These are phyloP conservation scores for Dactylorhiza incarnata DNA, from an alignment of 106 monocot species.

Conservation along the genomic window DNA sequence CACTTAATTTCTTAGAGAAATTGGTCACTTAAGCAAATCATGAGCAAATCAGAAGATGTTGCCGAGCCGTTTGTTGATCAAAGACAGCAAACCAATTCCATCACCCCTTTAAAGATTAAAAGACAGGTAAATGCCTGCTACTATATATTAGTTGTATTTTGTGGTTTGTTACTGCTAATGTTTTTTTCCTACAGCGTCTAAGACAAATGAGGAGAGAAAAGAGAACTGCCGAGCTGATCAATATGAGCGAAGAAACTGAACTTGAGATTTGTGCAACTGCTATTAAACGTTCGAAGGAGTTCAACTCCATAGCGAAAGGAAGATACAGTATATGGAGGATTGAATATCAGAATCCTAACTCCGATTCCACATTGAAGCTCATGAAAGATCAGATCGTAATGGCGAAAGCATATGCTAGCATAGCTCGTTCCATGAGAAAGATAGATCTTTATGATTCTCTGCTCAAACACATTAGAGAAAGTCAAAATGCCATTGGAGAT, in stretches of 20 bases:
- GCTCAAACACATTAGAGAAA: constrained; percentile 44
- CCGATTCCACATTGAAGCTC: constrained; percentile 51
- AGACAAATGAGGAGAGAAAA: constrained; percentile 38
- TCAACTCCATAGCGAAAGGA: constrained; percentile 23
- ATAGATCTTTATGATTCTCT: constrained; percentile 33
- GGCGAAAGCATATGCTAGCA: constrained; percentile 70
- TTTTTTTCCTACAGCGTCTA: constrained; percentile 31
- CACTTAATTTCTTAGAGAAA: constrained; percentile 10
- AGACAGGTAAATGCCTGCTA: constrained; percentile 31
- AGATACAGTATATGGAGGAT: constrained; percentile 61
- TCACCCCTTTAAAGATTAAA: constrained; percentile 38
- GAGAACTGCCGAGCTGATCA: constrained; percentile 32
- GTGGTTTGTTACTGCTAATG: background rate
- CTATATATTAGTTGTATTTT: background rate
- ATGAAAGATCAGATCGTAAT: constrained; percentile 75
- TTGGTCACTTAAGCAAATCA: constrained; percentile 3
- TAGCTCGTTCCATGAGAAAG: constrained; percentile 40
- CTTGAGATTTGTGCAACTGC: constrained; percentile 31
- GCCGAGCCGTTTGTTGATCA: constrained; percentile 11
- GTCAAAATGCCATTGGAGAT: constrained; percentile 36
- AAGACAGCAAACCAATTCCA: background rate
- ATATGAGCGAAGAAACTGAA: constrained; percentile 49
- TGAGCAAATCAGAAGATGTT: constrained; percentile 21
- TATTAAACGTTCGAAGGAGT: constrained; percentile 37
- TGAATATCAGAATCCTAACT: constrained; percentile 35